Evolutionary conservation across 352 stramenopile species (phyloP).

Genomic region (Globisporangium splendens): DNA sequence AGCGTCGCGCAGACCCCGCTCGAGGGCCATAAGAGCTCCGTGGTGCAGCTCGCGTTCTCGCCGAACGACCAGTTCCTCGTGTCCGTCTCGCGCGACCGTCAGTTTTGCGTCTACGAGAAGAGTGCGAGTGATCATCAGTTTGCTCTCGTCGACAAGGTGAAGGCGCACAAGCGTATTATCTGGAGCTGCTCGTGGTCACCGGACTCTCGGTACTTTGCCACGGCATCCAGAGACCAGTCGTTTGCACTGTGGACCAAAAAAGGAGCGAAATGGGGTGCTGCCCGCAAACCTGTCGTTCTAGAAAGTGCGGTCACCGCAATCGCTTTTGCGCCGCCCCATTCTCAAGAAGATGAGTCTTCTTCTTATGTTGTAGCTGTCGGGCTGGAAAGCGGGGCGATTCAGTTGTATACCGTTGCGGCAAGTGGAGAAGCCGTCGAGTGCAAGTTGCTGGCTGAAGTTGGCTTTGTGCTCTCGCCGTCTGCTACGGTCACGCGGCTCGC

Average conservation of each 20-base stretch:
- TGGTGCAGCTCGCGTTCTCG: slow-evolving; percentile 75
- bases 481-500: slow-evolving; percentile 41
- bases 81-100: slow-evolving; percentile 71
- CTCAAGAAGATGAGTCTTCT: not conserved
- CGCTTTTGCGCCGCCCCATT: slow-evolving; percentile 34
- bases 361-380: slow-evolving; percentile 51
- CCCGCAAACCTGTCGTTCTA: slow-evolving; percentile 21
- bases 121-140: slow-evolving; percentile 24
- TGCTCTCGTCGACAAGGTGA: slow-evolving; percentile 38
- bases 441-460: slow-evolving; percentile 18
- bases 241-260: slow-evolving; percentile 44
- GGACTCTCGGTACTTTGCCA: slow-evolving; percentile 50
- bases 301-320: slow-evolving; percentile 57
- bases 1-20: slow-evolving; percentile 39
- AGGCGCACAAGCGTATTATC: slow-evolving; percentile 76
- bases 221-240: slow-evolving; percentile 65
- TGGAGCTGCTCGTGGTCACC: slow-evolving; percentile 76
- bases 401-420: slow-evolving; percentile 25
- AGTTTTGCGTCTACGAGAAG: slow-evolving; percentile 63
- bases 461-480: slow-evolving; percentile 24
- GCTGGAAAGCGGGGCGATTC: slow-evolving; percentile 51
- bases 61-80: slow-evolving; percentile 53
- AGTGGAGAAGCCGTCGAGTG: slow-evolving; percentile 5
- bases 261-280: slow-evolving; percentile 20
- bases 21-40: slow-evolving; percentile 71